These are phyloP conservation scores for Trapa incisa DNA, from an alignment of 345 rosid genomes.

Conservation along the genomic window DNA sequence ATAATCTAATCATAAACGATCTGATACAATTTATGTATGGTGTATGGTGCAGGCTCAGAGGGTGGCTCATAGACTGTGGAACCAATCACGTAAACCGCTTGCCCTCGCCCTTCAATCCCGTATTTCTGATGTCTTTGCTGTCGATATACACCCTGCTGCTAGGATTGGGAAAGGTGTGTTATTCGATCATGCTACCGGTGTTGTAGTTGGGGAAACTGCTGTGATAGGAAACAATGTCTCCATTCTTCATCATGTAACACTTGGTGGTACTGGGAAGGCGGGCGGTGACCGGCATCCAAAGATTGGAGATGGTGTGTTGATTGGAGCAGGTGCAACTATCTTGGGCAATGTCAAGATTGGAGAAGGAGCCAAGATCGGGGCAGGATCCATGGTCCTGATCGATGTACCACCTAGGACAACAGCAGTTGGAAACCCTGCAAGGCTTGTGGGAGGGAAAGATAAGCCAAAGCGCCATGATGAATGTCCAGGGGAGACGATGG, in stretches of 20 bases:
- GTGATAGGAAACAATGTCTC: conserved; percentile 91
- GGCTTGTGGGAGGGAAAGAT: conserved; percentile 82
- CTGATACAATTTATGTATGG: background rate
- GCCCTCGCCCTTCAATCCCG: conserved; percentile 93
- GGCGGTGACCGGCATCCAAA: conserved; percentile 80
- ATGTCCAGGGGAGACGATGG: conserved; percentile 91
- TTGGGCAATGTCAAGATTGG: conserved; percentile 77
- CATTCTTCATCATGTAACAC: conserved; percentile 80
- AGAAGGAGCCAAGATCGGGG: conserved; percentile 86
- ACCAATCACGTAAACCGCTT: conserved; percentile 56
- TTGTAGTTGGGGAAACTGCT: conserved; percentile 83
- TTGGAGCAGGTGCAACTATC: conserved; percentile 90
- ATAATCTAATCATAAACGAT: too few relatives aligned
- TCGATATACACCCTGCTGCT: conserved; percentile 95
- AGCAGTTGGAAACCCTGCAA: conserved; percentile 91
- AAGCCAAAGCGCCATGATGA: conserved; percentile 52
- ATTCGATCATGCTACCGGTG: conserved; percentile 90
- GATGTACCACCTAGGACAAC: conserved; percentile 70
- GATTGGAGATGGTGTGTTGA: conserved; percentile 87
- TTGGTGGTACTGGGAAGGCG: conserved; percentile 84
- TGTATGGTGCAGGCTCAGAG: conserved; percentile 55
- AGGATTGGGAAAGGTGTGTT: conserved; percentile 76
- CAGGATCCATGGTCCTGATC: conserved; percentile 78
- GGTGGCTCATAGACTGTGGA: conserved; percentile 82
- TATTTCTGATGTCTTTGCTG: conserved; percentile 79